phyloP scores from a whole-genome alignment of 768 basidiomycete species.

The Russula foetens region DNA sequence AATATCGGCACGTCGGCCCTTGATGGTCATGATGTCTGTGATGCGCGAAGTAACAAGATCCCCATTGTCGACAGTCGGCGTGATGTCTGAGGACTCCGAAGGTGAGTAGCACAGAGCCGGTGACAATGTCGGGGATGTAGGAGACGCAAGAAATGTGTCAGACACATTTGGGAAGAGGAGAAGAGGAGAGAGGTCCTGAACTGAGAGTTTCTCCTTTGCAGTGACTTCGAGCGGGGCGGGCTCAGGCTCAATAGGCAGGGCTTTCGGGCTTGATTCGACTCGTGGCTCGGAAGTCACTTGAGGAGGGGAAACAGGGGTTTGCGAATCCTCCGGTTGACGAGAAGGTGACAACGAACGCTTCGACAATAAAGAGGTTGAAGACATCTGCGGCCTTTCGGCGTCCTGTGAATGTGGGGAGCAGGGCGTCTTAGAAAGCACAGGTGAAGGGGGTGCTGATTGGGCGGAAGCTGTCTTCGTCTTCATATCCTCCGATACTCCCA shows the following conservation, averaged over 20 bases:
- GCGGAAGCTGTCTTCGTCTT: not conserved
- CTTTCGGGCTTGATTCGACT: not conserved
- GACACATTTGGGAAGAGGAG: not conserved
- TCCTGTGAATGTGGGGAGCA: not conserved
- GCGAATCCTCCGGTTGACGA: not conserved
- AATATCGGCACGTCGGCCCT: not conserved
- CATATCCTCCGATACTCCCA: not conserved
- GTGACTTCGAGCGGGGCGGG: not conserved
- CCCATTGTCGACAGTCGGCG: not conserved
- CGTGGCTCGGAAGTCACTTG: not conserved
- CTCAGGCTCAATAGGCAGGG: not conserved
- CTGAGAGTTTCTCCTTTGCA: not conserved
- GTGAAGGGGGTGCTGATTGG: not conserved
- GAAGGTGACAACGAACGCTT: not conserved
- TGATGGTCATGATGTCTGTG: not conserved
- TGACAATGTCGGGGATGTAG: conserved; percentile 11
- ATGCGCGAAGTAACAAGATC: not conserved
- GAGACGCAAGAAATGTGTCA: not conserved
- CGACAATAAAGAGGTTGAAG: not conserved
- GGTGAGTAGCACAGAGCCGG: conserved; percentile 7
- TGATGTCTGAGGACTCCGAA: conserved; percentile 7
- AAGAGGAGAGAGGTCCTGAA: not conserved
- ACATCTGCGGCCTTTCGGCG: not conserved
- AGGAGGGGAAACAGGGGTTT: not conserved
- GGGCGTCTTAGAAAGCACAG: not conserved